These are phyloP conservation scores for Mycena olivaceomarginata DNA, from an alignment of 768 basidiomycete species.

Conservation along the genomic window DNA sequence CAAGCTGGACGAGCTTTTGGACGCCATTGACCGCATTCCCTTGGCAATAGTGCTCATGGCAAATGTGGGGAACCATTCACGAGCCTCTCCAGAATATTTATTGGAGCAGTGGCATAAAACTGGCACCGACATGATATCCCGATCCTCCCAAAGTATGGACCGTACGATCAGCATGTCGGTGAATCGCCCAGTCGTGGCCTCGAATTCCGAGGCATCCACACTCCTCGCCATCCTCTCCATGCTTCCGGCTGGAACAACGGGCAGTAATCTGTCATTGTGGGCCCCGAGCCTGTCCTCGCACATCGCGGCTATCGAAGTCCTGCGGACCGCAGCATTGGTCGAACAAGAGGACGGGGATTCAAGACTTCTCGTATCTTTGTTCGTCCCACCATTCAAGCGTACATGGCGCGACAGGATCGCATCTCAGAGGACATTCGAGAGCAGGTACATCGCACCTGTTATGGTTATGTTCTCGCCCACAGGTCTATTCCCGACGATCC, in stretches of 20 bases:
- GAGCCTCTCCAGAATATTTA: slow-evolving; percentile 3
- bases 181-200: slow-evolving; percentile 39
- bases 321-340: slow-evolving; percentile 25
- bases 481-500: slow-evolving; percentile 26
- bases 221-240: no score
- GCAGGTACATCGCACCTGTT: slow-evolving; percentile 39
- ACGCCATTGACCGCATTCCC: slow-evolving; percentile 53
- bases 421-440: slow-evolving; percentile 22
- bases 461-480: slow-evolving; percentile 40
- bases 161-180: slow-evolving; percentile 21
- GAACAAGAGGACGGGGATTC: slow-evolving; percentile 9
- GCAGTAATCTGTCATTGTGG: slow-evolving; percentile 37
- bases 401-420: slow-evolving; percentile 39
- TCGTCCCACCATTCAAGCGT: slow-evolving; percentile 47
- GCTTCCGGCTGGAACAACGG: slow-evolving; percentile 39
- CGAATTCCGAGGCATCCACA: slow-evolving; percentile 40
- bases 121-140: slow-evolving; percentile 26
- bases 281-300: slow-evolving; percentile 21
- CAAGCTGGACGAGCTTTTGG: slow-evolving; percentile 32
- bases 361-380: slow-evolving; percentile 36
- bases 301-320: slow-evolving; percentile 23
- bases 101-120: slow-evolving; percentile 14
- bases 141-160: slow-evolving; percentile 27
- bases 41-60: slow-evolving; percentile 59
- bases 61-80: slow-evolving; percentile 39